A percentile compares a stretch with the other conserved stretches of the same genome.
phyloP scores from a whole-genome alignment of 169 alveolate species.

The Cryptosporidium meleagridis region DNA sequence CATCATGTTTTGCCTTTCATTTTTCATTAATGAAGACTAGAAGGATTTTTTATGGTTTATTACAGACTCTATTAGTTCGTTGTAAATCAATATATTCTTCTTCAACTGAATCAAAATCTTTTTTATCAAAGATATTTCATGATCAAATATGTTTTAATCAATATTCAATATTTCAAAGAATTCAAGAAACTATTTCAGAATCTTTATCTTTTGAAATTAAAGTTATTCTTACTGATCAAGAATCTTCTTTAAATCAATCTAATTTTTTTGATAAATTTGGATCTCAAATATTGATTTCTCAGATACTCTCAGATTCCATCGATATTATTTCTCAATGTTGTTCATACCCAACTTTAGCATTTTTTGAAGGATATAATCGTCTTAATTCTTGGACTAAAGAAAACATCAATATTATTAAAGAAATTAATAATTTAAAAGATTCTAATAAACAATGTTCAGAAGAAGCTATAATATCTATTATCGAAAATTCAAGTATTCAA shows the following conservation, averaged over 20 bases:
- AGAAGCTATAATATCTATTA: background rate
- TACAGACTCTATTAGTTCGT: background rate
- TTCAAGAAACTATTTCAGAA: constrained; percentile 17
- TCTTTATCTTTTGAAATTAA: background rate
- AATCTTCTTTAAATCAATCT: background rate
- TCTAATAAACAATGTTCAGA: background rate
- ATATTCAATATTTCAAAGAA: constrained; percentile 30
- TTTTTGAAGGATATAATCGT: constrained; percentile 42
- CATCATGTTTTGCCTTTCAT: constrained; percentile 50
- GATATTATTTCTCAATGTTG: constrained; percentile 70
- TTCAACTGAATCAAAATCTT: background rate
- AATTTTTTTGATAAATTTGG: constrained; percentile 1
- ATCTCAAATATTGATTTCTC: constrained; percentile 19
- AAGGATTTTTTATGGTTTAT: background rate
- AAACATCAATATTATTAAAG: background rate
- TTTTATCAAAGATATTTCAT: background rate
- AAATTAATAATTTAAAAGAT: background rate
- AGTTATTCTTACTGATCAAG: background rate
- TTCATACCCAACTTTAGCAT: constrained; percentile 57
- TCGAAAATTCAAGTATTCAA: constrained; percentile 11
- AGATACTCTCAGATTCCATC: constrained; percentile 33
- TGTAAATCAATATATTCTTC: constrained; percentile 8
- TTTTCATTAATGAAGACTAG: constrained; percentile 18
- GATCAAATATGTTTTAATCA: constrained; percentile 4
- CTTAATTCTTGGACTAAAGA: constrained; percentile 12